These are phyloP conservation scores for Sphagnum tenellum DNA, from an alignment of 225 moss, liverwort and hornwort genomes.

Conservation along the genomic window DNA sequence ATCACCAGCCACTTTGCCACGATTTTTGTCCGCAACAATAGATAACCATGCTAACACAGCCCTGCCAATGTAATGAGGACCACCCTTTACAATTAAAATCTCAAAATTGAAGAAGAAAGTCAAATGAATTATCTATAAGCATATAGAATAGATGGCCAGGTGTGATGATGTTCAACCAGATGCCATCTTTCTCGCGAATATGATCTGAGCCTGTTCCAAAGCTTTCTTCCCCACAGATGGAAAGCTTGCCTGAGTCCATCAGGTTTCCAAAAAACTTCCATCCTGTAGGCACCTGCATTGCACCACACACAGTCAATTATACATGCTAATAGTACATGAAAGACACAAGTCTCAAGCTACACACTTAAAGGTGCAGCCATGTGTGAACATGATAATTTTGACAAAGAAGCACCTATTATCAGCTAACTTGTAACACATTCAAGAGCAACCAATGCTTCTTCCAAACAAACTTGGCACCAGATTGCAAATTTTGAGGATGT, in stretches of 20 bases:
- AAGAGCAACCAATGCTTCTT: too few relatives aligned
- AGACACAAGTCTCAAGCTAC: neutral
- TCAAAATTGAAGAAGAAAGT: neutral
- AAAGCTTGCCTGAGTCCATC: constrained; percentile 83
- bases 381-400: too few relatives aligned
- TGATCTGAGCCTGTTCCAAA: constrained; percentile 97
- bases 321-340: neutral
- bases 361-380: too few relatives aligned
- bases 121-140: neutral
- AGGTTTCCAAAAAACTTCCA: constrained; percentile 97
- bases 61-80: constrained; percentile 7
- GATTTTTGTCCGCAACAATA: constrained; percentile 66
- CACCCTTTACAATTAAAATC: neutral
- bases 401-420: too few relatives aligned
- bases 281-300: constrained; percentile 59
- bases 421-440: too few relatives aligned
- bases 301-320: constrained; percentile 1
- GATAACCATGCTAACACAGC: constrained; percentile 52
- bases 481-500: too few relatives aligned
- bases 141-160: neutral
- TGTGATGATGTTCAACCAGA: constrained; percentile 50
- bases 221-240: constrained; percentile 90
- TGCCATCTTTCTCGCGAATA: constrained; percentile 93
- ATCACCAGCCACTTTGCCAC: constrained; percentile 31
- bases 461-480: too few relatives aligned